Conservation (phyloP, 495 filamentous ascomycete genomes). For the Tuber borchii region DNA sequence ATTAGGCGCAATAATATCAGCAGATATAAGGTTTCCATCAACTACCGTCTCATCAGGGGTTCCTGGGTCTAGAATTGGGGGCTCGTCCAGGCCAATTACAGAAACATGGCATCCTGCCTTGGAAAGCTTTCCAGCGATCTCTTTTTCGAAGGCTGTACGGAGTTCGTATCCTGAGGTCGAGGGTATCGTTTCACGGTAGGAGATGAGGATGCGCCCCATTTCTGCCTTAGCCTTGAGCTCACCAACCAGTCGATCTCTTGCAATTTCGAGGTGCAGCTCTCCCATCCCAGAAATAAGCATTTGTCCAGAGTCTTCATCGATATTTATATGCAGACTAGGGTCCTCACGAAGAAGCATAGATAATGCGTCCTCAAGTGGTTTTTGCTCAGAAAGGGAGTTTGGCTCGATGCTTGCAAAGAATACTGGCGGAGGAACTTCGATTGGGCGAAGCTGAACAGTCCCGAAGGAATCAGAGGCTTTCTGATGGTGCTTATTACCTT, state of each 20-base stretch:
- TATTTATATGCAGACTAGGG: conserved; percentile 76
- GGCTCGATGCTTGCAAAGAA: conserved; percentile 94
- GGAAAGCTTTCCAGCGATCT: conserved; percentile 70
- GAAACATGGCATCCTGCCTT: conserved; percentile 67
- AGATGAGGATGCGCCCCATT: conserved; percentile 92
- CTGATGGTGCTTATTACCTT: conserved; percentile 26
- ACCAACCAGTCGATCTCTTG: conserved; percentile 74
- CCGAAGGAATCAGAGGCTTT: conserved; percentile 14
- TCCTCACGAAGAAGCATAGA: conserved; percentile 79
- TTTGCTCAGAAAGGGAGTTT: conserved; percentile 67
- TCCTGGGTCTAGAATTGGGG: conserved; percentile 50
- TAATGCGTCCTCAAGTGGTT: conserved; percentile 67
- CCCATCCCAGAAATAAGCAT: conserved; percentile 95
- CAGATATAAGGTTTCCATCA: conserved; percentile 30
- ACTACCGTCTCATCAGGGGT: conserved; percentile 20
- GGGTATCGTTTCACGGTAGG: conserved; percentile 76
- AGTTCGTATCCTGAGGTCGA: conserved; percentile 48
- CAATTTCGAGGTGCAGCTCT: conserved; percentile 94
- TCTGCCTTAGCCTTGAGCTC: conserved; percentile 83
- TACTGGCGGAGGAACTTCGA: conserved; percentile 83
- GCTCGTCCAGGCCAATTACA: conserved; percentile 54
- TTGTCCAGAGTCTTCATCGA: conserved; percentile 86
- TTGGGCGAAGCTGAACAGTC: conserved; percentile 75
- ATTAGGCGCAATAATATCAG: not conserved
- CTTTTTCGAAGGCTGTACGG: conserved; percentile 63